Percentiles rank a stretch among this genome's conserved stretches.
phyloP scores from a whole-genome alignment of 2,329 filamentous ascomycete genomes.

The Pyrenophora teres region DNA sequence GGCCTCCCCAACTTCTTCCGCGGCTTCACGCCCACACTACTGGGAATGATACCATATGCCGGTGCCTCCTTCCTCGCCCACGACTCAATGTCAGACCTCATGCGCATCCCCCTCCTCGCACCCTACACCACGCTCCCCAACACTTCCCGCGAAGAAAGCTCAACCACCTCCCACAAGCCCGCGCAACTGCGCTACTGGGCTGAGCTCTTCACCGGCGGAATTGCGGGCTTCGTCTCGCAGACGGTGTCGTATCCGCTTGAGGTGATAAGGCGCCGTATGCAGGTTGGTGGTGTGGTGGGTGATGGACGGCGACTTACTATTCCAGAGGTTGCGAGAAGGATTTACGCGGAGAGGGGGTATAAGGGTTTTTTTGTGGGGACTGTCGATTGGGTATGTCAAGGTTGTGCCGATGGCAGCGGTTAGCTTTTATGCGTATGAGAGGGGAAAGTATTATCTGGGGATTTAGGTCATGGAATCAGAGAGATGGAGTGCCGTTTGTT shows the following conservation, averaged over 20 bases:
- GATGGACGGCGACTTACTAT: constrained; percentile 82
- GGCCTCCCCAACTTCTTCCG: constrained; percentile 93
- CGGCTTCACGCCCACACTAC: constrained; percentile 85
- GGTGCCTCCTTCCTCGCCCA: constrained; percentile 95
- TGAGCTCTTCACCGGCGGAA: constrained; percentile 79
- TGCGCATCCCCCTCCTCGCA: constrained; percentile 71
- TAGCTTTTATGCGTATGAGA: constrained; percentile 70
- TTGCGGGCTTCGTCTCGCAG: constrained; percentile 88
- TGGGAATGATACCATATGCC: constrained; percentile 96
- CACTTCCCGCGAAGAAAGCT: constrained; percentile 49
- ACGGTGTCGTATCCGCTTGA: constrained; percentile 93
- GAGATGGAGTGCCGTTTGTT: no score
- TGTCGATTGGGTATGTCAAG: constrained; percentile 95
- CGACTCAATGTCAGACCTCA: constrained; percentile 82
- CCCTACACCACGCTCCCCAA: constrained; percentile 75
- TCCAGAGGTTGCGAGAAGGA: constrained; percentile 74
- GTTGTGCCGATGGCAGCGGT: constrained; percentile 85
- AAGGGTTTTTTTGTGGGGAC: constrained; percentile 89
- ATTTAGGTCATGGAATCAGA: constrained; percentile 41
- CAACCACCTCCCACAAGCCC: constrained; percentile 58
- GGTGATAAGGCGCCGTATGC: constrained; percentile 90
- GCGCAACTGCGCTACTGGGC: constrained; percentile 82
- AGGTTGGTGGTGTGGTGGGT: constrained; percentile 91
- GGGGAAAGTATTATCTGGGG: constrained; percentile 62
- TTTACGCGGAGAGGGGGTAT: constrained; percentile 75